Evolutionary conservation across 2,329 filamentous ascomycete genomes (phyloP), one percentile per base, ranked within the genome.

Genomic region (Cercospora beticola): DNA sequence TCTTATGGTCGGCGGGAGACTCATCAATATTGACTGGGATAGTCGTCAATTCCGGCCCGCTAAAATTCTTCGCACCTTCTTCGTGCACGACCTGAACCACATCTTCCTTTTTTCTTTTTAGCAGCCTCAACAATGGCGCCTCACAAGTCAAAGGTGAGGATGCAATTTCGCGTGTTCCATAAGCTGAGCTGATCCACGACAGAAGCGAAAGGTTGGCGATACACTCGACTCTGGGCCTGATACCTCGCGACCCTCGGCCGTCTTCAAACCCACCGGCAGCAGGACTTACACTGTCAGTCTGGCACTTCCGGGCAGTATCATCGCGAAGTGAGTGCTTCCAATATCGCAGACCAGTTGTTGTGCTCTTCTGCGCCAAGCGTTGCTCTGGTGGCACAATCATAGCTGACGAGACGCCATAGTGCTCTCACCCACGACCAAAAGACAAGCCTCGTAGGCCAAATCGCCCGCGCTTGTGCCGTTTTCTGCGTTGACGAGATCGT

Each of bases 401-500:
- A 52, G 23, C 62, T 68, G 30, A 68, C 26, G 4, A 28, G n/a
- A 66, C 49, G 61, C 18, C 59, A 60, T 73, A 93, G 91, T 77
- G 88, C 89, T 43, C 84, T 87, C 67, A 91, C 89, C 9, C 88
- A 90, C 71, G 92, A 96, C 69, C 89, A 92, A 76, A 90, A 92
- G 77, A 92, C 90, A 40, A 85, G 86, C 59, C 84, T 91, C 59
- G 90, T 89, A 1, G 91, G 90, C 7, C 89, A 90, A 71, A 89
- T 97, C 64, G 92, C 92, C 5, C 91, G 93, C 64, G 92, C 92
- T 36, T 86, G 93, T 62, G 90, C 92, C 70, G 90, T 96, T 71
- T 96, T 95, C 81, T 90, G 88, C 75, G 86, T 97, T 73, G 93
- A 97, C 77, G 93, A 97, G 81, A 85, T 96, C 31, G 85, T 97